These are phyloP conservation scores for Annulohypoxylon stygium DNA, from an alignment of 495 filamentous ascomycete species.

Conservation along the genomic window DNA sequence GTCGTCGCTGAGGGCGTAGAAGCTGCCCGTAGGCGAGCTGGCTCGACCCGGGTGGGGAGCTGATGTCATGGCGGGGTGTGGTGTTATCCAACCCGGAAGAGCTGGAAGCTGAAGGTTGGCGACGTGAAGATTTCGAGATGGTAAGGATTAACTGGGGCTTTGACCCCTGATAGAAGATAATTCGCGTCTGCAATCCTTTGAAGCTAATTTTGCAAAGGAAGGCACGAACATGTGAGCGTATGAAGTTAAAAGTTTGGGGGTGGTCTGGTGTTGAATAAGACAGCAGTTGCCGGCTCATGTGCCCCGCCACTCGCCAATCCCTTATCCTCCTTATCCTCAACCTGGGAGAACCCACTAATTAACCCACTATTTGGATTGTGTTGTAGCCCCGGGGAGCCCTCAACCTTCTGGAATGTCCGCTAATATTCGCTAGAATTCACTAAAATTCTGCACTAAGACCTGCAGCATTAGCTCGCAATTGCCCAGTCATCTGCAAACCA, in stretches of 20 bases:
- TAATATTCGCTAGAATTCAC: slow-evolving; percentile 32
- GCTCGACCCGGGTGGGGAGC: slow-evolving; percentile 51
- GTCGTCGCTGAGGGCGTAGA: slow-evolving; percentile 97
- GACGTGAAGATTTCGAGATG: slow-evolving; percentile 21
- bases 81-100: slow-evolving; percentile 36
- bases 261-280: slow-evolving; percentile 27
- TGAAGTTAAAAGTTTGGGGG: slow-evolving; percentile 20
- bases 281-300: slow-evolving; percentile 20
- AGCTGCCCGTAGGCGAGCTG: slow-evolving; percentile 85
- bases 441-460: slow-evolving; percentile 22
- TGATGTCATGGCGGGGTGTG: slow-evolving; percentile 52
- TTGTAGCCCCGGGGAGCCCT: neutral
- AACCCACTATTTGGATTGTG: slow-evolving; percentile 5
- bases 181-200: slow-evolving; percentile 21
- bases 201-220: slow-evolving; percentile 30
- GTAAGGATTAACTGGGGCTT: slow-evolving; percentile 16
- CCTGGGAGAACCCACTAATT: neutral
- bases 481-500: slow-evolving; percentile 34
- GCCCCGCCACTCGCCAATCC: slow-evolving; percentile 41
- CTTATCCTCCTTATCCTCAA: neutral
- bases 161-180: slow-evolving; percentile 18
- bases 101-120: slow-evolving; percentile 35
- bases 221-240: slow-evolving; percentile 36
- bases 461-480: slow-evolving; percentile 32
- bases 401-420: slow-evolving; percentile 20